Evolutionary conservation across 495 filamentous ascomycete species (phyloP).

Genomic region (Baudoinia panamericana): DNA sequence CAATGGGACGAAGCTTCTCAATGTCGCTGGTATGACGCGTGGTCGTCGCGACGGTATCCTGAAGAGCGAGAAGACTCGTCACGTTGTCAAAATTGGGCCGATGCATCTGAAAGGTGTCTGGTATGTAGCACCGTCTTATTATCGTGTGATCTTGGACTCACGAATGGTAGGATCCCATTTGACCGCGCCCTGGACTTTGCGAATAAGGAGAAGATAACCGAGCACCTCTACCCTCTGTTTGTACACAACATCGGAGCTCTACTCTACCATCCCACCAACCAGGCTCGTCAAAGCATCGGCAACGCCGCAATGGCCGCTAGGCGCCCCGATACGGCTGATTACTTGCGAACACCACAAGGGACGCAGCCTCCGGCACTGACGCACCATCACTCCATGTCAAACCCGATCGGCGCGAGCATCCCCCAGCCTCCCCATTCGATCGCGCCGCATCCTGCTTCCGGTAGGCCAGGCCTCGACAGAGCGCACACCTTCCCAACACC

Average conservation of each 20-base stretch:
- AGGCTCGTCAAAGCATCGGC: constrained; percentile 45
- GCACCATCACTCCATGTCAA: constrained; percentile 64
- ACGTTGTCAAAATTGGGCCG: constrained; percentile 96
- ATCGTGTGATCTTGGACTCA: constrained; percentile 18
- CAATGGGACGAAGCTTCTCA: constrained; percentile 92
- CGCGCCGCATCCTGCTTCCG: constrained; percentile 54
- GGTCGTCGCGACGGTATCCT: constrained; percentile 91
- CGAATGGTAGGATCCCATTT: constrained; percentile 97
- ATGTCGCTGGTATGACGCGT: constrained; percentile 95
- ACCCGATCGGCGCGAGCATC: constrained; percentile 47
- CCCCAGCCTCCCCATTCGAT: constrained; percentile 58
- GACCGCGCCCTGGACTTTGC: constrained; percentile 94
- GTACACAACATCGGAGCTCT: constrained; percentile 94
- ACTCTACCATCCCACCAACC: constrained; percentile 87
- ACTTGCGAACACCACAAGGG: constrained; percentile 36
- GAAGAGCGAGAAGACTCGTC: constrained; percentile 91
- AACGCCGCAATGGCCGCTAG: constrained; percentile 79
- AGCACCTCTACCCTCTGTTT: constrained; percentile 86
- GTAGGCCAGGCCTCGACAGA: constrained; percentile 62
- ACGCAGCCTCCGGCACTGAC: constrained; percentile 62
- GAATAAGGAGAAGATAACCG: constrained; percentile 98
- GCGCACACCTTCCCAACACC: constrained; percentile 89
- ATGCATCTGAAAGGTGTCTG: constrained; percentile 99
- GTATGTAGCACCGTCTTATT: constrained; percentile 44
- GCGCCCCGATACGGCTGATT: constrained; percentile 43